Evolutionary conservation across 108 stramenopile genomes (phyloP).

Genomic region (Pseudonitzschia delicatissima): DNA sequence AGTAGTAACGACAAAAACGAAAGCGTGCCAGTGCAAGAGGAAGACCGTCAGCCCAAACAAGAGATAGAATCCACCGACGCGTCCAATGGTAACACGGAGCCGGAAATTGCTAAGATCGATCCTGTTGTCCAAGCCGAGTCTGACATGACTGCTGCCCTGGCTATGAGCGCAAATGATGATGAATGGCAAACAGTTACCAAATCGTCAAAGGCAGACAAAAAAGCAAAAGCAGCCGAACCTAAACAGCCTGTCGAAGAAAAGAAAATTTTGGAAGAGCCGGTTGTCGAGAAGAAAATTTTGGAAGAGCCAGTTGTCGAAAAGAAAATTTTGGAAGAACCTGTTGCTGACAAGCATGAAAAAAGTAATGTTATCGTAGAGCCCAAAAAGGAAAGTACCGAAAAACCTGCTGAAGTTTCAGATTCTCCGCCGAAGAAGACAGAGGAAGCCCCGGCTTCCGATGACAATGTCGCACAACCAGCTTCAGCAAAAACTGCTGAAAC

Average conservation of each 20-base stretch:
- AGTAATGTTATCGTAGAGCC: not conserved
- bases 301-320: not conserved
- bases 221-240: not conserved
- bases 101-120: not conserved
- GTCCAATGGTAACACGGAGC: not conserved
- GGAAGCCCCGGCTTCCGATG: not conserved
- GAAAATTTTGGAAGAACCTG: not conserved
- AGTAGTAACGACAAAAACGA: not conserved
- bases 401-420: not conserved
- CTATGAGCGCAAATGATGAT: conserved; percentile 6
- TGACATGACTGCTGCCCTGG: not conserved
- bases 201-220: not conserved
- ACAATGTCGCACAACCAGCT: not conserved
- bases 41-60: not conserved
- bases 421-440: conserved; percentile 4
- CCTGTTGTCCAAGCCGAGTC: not conserved
- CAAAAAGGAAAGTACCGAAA: not conserved
- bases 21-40: not conserved
- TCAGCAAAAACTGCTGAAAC: not conserved
- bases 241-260: not conserved
- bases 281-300: not conserved
- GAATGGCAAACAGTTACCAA: conserved; percentile 34
- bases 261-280: not conserved
- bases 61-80: not conserved
- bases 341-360: not conserved